Evolutionary conservation across 208 protist species (phyloP), one percentile per base, ranked within the genome.

Genomic region (Acanthamoeba sp.): DNA sequence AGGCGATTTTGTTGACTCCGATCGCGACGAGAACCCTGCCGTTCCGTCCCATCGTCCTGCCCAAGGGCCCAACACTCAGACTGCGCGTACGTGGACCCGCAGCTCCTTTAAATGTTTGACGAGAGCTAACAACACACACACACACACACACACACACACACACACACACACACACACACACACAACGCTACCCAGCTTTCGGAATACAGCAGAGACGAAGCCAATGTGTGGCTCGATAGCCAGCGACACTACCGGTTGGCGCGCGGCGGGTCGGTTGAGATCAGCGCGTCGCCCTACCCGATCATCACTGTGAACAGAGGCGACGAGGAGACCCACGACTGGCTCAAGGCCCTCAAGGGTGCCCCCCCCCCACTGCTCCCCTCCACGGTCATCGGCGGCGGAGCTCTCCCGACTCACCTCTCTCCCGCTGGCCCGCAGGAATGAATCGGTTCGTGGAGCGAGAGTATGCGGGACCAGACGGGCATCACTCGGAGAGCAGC

Each of bases 261-360:
- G 50, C 45, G 55, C 32, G 82, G 82, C 32, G 82, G n/a, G 9
- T 90, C 52, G 52, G 50, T 90, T 3, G 82, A 90, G 82, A 29
- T 90, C 2, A 29, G 55, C 45, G 42, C 82, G 20, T 90, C 82
- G 22, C 82, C 82, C 52, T 90, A 90, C 32, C 82, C 82, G 10
- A 90, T 90, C 55, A 36, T 90, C 42, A 90, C 82, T 32, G 82
- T 90, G 10, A 66, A 90, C 27, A 38, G 82, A 24, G 55, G 50
- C 64, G 64, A 73, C 5, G 82, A 62, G 29, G 82, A 90, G 34
- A 90, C 55, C 5, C 12, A 45, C 32, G 82, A 90, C 32, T 90
- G 82, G 82, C 24, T 90, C 18, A n/a, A 34, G n/a, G 82, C 82
- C 29, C 52, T 90, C 38, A 84, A 84, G 42, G 73, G 73, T 84